Evolutionary conservation across 2,329 filamentous ascomycete species (phyloP).

Genomic region (Daldinia eschscholtzii): DNA sequence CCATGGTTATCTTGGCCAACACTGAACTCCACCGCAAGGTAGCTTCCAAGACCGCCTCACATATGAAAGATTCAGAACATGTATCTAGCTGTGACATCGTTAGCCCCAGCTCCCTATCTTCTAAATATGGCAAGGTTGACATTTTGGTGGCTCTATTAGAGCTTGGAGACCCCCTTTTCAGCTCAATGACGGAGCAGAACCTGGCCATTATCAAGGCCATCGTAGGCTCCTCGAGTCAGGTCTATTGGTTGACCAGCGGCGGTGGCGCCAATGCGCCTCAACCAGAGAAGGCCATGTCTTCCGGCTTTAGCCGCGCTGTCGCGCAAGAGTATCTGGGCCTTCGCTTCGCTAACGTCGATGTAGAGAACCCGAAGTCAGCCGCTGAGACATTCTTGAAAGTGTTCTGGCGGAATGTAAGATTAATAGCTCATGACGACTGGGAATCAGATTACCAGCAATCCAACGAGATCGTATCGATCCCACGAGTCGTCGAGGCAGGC

Average conservation of each 20-base stretch:
- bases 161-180: background rate
- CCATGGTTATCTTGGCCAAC: too few relatives aligned
- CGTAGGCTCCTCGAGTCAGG: background rate
- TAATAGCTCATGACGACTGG: too few relatives aligned
- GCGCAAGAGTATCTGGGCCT: slow-evolving; percentile 1
- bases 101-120: too few relatives aligned
- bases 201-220: background rate
- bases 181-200: slow-evolving; percentile 5
- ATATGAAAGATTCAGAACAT: too few relatives aligned
- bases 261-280: background rate
- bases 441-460: too few relatives aligned
- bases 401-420: too few relatives aligned
- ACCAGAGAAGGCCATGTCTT: slow-evolving; percentile 16
- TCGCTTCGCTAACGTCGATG: slow-evolving; percentile 2
- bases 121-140: background rate
- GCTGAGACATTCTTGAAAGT: too few relatives aligned
- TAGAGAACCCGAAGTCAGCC: background rate
- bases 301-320: slow-evolving; percentile 7
- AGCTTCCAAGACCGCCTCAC: too few relatives aligned
- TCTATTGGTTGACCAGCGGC: slow-evolving; percentile 7
- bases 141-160: background rate
- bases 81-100: too few relatives aligned
- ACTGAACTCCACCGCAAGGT: too few relatives aligned
- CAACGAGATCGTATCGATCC: too few relatives aligned
- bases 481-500: too few relatives aligned